phyloP scores from a whole-genome alignment of 495 filamentous ascomycete genomes.

The Lentithecium fluviatile region DNA sequence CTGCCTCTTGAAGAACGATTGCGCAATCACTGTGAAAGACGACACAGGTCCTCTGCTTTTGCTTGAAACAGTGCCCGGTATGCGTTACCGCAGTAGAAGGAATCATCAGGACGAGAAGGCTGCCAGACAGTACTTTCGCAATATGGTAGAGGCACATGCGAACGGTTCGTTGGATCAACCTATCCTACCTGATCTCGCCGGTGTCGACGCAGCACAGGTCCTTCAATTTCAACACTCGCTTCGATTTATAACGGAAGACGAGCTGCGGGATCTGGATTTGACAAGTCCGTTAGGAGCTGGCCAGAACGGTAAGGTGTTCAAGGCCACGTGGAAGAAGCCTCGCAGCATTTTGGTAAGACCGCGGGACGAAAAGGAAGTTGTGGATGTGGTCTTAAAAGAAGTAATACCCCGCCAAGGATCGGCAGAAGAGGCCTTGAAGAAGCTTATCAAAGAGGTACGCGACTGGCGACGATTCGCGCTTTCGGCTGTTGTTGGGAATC shows the following conservation, averaged over 20 bases:
- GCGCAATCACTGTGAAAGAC: neutral
- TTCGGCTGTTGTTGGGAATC: neutral
- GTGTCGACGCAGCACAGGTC: neutral
- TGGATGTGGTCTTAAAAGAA: neutral
- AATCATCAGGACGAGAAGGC: neutral
- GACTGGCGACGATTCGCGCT: neutral
- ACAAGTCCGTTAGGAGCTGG: neutral
- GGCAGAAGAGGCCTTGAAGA: neutral
- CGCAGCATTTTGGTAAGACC: neutral
- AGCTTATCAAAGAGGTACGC: neutral
- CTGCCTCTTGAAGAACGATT: neutral
- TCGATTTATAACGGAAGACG: neutral
- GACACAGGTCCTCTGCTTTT: neutral
- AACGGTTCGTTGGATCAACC: neutral
- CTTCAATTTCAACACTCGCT: neutral
- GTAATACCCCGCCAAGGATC: neutral
- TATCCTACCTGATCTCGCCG: neutral
- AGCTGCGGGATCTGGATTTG: neutral
- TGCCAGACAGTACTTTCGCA: neutral
- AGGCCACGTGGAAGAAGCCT: neutral
- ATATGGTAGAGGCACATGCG: neutral
- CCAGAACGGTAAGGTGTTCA: neutral
- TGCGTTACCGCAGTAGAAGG: neutral
- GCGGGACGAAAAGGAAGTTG: neutral
- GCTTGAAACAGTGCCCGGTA: neutral